phyloP scores from a whole-genome alignment of 2,329 filamentous ascomycete genomes.

The Fonsecaea multimorphosa region DNA sequence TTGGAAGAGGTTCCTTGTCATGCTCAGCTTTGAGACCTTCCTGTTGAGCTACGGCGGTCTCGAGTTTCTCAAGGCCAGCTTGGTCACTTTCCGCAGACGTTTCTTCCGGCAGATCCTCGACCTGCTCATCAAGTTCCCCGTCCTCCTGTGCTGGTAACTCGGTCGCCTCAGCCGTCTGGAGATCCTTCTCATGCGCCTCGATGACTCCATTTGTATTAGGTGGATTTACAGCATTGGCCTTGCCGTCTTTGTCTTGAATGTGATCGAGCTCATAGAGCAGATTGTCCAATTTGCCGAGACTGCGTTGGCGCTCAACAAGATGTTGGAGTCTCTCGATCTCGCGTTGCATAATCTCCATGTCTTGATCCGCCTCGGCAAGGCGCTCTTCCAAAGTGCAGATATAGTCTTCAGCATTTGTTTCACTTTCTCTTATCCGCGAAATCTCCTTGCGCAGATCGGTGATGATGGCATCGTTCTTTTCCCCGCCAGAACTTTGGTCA shows the following conservation, averaged over 20 bases:
- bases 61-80: slow-evolving; percentile 46
- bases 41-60: slow-evolving; percentile 43
- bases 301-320: slow-evolving; percentile 92
- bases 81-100: slow-evolving; percentile 39
- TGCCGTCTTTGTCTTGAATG: slow-evolving; percentile 65
- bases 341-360: slow-evolving; percentile 94
- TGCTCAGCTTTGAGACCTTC: slow-evolving; percentile 51
- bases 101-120: slow-evolving; percentile 34
- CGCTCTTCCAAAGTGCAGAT: slow-evolving; percentile 96
- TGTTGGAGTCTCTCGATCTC: slow-evolving; percentile 94
- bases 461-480: slow-evolving; percentile 86
- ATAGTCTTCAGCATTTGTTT: slow-evolving; percentile 90
- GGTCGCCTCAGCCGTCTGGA: slow-evolving; percentile 53
- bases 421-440: slow-evolving; percentile 83
- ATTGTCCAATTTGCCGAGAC: slow-evolving; percentile 91
- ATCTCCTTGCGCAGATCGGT: slow-evolving; percentile 91
- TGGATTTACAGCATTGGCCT: slow-evolving; percentile 48
- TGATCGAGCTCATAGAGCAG: slow-evolving; percentile 88
- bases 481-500: slow-evolving; percentile 86
- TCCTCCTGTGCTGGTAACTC: slow-evolving; percentile 44
- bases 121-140: slow-evolving; percentile 38
- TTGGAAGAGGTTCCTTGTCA: slow-evolving; percentile 62
- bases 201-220: slow-evolving; percentile 46
- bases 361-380: slow-evolving; percentile 92
- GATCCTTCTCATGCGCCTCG: slow-evolving; percentile 47